These are phyloP conservation scores for Nannochloris sp. DNA, from an alignment of 139 green algal species.

Conservation along the genomic window DNA sequence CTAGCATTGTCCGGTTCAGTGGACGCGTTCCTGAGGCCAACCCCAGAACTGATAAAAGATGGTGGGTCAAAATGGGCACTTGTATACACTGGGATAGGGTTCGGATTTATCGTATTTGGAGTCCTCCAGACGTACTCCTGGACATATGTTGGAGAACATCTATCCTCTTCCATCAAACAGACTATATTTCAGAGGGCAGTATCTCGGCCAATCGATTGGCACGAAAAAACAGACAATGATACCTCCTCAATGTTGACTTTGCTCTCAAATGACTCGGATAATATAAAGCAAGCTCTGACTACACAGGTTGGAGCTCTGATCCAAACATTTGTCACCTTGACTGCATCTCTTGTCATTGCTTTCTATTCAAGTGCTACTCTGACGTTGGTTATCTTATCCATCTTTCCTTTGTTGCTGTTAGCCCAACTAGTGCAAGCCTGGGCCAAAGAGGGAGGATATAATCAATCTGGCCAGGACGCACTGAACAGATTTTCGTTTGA, in stretches of 20 bases:
- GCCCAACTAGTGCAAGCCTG: conserved; percentile 1
- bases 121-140: conserved; percentile 34
- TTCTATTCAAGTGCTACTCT: not conserved
- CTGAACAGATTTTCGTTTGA: too few relatives aligned
- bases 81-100: conserved; percentile 56
- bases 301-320: not conserved
- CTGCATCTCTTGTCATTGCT: not conserved
- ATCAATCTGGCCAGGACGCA: too few relatives aligned
- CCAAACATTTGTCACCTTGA: not conserved
- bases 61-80: conserved; percentile 37
- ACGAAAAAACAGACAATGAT: conserved; percentile 40
- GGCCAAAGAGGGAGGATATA: too few relatives aligned
- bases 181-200: conserved; percentile 50
- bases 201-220: conserved; percentile 27
- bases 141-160: conserved; percentile 37
- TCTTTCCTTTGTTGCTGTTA: not conserved
- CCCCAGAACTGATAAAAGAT: conserved; percentile 9
- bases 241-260: conserved; percentile 42
- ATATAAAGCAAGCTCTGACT: not conserved
- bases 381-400: not conserved
- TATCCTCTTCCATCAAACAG: conserved; percentile 43
- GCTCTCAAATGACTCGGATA: conserved; percentile 48
- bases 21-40: conserved; percentile 25
- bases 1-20: conserved; percentile 46
- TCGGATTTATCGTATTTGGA: conserved; percentile 25